Evolutionary conservation across 306 rosid species (phyloP).

Genomic region (Gynostemma pentaphyllum): DNA sequence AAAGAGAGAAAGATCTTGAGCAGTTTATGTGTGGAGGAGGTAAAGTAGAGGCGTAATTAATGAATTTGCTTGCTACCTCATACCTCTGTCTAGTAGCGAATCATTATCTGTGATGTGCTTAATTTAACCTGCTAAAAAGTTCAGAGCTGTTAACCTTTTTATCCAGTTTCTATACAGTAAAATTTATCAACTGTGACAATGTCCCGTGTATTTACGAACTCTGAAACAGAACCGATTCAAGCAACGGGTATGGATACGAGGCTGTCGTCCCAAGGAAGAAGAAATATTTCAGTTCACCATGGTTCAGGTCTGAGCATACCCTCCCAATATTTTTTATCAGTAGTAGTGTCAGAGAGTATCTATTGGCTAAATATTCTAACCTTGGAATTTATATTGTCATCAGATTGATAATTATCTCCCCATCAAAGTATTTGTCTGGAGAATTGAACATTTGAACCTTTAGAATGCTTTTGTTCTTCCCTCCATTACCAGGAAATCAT

Average conservation of each 20-base stretch:
- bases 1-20: conserved; percentile 90
- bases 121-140: no score
- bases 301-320: conserved; percentile 61
- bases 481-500: background rate
- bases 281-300: conserved; percentile 82
- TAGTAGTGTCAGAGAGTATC: background rate
- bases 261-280: conserved; percentile 94
- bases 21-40: conserved; percentile 87
- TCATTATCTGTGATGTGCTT: background rate
- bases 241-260: conserved; percentile 83
- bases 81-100: background rate
- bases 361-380: background rate
- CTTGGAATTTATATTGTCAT: background rate
- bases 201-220: background rate
- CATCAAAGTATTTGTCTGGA: background rate
- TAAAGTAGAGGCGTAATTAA: conserved; percentile 12
- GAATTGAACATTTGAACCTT: background rate
- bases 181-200: no score
- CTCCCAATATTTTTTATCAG: background rate
- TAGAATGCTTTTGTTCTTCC: background rate
- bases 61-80: background rate
- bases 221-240: conserved; percentile 52
- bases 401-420: background rate
- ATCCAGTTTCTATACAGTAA: background rate
- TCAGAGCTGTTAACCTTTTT: background rate